Evolutionary conservation across 805 yeast genomes (phyloP).

Genomic region (Maudiozyma saulgeensis): DNA sequence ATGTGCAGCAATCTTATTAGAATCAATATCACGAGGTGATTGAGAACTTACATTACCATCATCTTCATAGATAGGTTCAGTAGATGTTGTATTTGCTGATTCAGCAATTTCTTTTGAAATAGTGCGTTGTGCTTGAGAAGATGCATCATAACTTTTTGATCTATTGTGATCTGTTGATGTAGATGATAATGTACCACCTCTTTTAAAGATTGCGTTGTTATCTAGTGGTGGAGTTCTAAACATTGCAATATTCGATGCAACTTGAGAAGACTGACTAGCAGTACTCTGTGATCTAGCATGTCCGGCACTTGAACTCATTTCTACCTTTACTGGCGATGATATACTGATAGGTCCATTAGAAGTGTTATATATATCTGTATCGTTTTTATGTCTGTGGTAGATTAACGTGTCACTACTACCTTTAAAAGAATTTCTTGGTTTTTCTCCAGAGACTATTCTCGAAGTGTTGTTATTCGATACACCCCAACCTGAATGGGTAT

Average conservation of each 20-base stretch:
- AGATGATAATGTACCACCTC: not conserved
- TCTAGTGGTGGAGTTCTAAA: conserved; percentile 14
- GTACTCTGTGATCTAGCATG: conserved; percentile 14
- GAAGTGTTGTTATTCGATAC: conserved; percentile 6
- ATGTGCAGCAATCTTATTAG: not conserved
- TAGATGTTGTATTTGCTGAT: not conserved
- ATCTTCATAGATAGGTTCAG: not conserved
- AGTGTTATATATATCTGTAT: not conserved
- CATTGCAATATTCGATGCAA: conserved; percentile 8
- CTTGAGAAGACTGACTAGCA: not conserved
- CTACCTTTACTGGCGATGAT: not conserved
- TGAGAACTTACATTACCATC: not conserved
- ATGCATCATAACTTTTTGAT: not conserved
- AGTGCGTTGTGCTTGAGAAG: not conserved
- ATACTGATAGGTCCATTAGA: not conserved
- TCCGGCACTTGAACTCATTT: not conserved
- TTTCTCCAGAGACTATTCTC: not conserved
- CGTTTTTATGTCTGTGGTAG: conserved; percentile 4
- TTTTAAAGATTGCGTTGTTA: not conserved
- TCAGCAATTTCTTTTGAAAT: not conserved
- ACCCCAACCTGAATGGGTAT: conserved; percentile 31
- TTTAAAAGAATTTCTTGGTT: conserved; percentile 7
- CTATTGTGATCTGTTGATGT: not conserved
- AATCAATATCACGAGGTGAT: not conserved
- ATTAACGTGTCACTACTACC: conserved; percentile 25